These are phyloP conservation scores for Plasmodium yoelii DNA, from an alignment of 169 alveolate genomes.

Conservation along the genomic window DNA sequence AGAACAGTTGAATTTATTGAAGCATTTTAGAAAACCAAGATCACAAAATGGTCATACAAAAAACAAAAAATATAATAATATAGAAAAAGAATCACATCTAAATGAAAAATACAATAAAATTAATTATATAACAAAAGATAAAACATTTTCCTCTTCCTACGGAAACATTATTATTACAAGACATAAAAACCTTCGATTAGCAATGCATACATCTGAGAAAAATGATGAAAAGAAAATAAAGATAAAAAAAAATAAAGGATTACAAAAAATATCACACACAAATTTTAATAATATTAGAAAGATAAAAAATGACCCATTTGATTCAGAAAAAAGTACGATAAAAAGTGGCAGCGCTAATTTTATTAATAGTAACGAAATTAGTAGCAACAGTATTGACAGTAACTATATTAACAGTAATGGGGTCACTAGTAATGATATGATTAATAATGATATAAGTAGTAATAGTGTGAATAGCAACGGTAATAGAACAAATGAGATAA, in stretches of 20 bases:
- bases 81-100: not conserved
- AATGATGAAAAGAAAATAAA: not conserved
- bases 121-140: not conserved
- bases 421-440: not conserved
- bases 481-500: not conserved
- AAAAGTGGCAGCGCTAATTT: not conserved
- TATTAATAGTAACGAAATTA: not conserved
- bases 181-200: conserved; percentile 55
- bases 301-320: not conserved
- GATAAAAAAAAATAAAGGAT: not conserved
- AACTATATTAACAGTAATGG: not conserved
- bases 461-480: not conserved
- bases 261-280: not conserved
- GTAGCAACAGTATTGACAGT: not conserved
- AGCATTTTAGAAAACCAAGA: not conserved
- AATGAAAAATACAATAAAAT: not conserved
- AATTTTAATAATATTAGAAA: not conserved
- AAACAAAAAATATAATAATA: conserved; percentile 1
- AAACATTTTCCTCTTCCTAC: not conserved
- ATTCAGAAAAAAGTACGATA: no score
- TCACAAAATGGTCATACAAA: not conserved
- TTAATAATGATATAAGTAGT: not conserved
- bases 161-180: conserved; percentile 73
- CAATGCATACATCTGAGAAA: conserved; percentile 14
- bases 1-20: conserved; percentile 37